Evolutionary conservation across 2,329 filamentous ascomycete genomes (phyloP), one percentile per base, ranked within the genome.

Genomic region (Fusarium haematococcum): DNA sequence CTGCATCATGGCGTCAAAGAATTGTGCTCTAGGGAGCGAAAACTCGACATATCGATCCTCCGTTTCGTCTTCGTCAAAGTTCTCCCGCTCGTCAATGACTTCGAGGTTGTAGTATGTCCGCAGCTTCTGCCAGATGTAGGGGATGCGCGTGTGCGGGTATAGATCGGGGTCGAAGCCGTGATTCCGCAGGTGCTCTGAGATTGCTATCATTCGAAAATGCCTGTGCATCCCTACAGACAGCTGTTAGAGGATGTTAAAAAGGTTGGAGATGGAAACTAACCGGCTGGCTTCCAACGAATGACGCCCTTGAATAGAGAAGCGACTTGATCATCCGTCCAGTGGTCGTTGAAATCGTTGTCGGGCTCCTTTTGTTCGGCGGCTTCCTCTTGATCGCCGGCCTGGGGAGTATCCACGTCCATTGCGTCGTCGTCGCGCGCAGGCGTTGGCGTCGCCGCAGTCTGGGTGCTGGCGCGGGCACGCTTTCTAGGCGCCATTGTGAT

Each of bases 321-420:
- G 75, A 97, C 93, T 83, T 99, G 97, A 80, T 98, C 96, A 79
- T 98, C 95, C 5, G 95, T 98, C 97, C 97, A 99, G 30, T 92
- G 90, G 74, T 96, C 94, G 66, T 91, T 89, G 58, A 70, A 77
- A 13, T 76, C 74, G 6, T 77, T 75, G 13, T 68, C 68, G 5
- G 70, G 73, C 13, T 74, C 67, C 33, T 79, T 80, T 48, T 65
- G 56, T 8, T 79, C 70, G 18, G 67, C 66, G 4, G 68, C 43
- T 9, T 58, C 73, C 23, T 78, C 75, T 9, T 87, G 85, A 81
- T 91, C 86, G 85, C 91, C 79, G 80, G 86, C 76, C 79, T 87
- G 83, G 2, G 89, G 88, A 6, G 88, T 88, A 81, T 89, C 90
- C 73, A 90, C 81, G 65, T 89, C 89, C 89, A 90, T 91, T 27